Evolutionary conservation across 108 stramenopile species (phyloP), one percentile per base, ranked within the genome.

Genomic region (Cyclotella sp.): DNA sequence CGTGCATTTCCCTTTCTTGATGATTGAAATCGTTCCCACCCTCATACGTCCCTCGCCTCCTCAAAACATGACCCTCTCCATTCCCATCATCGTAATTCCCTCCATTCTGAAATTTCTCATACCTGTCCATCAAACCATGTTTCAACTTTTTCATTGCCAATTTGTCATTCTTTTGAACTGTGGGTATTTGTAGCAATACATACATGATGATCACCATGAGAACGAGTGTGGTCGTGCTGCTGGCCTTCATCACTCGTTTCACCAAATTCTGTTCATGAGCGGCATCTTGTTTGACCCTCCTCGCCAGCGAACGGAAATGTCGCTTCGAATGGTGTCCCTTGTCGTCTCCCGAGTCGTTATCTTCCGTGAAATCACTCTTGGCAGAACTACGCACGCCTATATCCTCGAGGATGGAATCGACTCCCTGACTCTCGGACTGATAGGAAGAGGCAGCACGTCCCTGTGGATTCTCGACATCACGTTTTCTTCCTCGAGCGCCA

Each of bases 331-430:
- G 27, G 9, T 27, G 21, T 13, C 39, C 39, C 13, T 66, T 43
- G 65, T 59, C 54, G 8, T 40, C 57, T 30, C 13, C 40, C 54
- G 30, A 27, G 14, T 42, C 27, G 11, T 27, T 71, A 29, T 30
- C 28, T 0, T 71, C 58, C 10, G 26, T 19, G 22, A 39, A 22
- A 26, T 53, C 62, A 54, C 40, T 72, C 59, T 57, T 55, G 40
- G 27, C 26, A 54, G 59, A 45, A 46, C 18, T 39, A 9, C 65
- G 71, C 27, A 72, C 16, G 6, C 77, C 77, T 27, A 79, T 79
- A 34, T 79, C 78, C 24, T 79, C 71, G 43, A 79, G 49, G 27
- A 79, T 72, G 27, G 78, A 63, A 10, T 42, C 61, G 49, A 79
- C 49, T 3, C 47, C 47, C 18, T n/a, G 15, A 22, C 64, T 70